Evolutionary conservation across 2,329 filamentous ascomycete species (phyloP).

Genomic region (Lasiodiplodia gonubiensis): DNA sequence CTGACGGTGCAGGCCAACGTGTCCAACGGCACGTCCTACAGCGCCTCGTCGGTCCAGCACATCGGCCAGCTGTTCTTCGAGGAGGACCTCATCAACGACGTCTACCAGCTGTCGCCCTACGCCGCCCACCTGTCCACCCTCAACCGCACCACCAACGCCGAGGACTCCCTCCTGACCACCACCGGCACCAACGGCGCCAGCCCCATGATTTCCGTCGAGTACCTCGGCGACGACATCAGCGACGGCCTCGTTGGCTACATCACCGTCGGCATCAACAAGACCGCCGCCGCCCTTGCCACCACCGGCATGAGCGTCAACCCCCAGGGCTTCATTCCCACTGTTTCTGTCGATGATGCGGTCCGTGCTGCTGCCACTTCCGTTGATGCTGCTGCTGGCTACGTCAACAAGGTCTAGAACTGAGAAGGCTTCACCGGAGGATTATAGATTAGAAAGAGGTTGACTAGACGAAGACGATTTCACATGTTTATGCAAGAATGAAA

Average conservation of each 20-base stretch:
- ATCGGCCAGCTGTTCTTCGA: constrained; percentile 71
- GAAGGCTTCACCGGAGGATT: no score
- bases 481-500: neutral
- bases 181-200: constrained; percentile 52
- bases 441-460: no score
- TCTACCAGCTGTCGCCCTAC: constrained; percentile 56
- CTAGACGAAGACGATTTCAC: neutral
- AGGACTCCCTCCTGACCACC: constrained; percentile 58
- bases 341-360: neutral
- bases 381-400: constrained; percentile 10
- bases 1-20: constrained; percentile 45
- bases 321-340: constrained; percentile 15
- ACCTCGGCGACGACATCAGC: constrained; percentile 57
- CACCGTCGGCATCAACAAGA: constrained; percentile 17
- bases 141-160: constrained; percentile 55
- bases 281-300: neutral
- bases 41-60: constrained; percentile 56
- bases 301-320: constrained; percentile 1
- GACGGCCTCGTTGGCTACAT: constrained; percentile 44
- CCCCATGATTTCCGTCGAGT: constrained; percentile 63
- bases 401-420: neutral
- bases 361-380: constrained; percentile 9
- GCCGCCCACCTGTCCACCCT: constrained; percentile 46
- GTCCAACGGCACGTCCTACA: constrained; percentile 55
- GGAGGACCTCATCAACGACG: constrained; percentile 59